Base-by-base conservation (phyloP, 768 basidiomycete genomes). In the Rubroboletus pulcherrimus region DNA sequence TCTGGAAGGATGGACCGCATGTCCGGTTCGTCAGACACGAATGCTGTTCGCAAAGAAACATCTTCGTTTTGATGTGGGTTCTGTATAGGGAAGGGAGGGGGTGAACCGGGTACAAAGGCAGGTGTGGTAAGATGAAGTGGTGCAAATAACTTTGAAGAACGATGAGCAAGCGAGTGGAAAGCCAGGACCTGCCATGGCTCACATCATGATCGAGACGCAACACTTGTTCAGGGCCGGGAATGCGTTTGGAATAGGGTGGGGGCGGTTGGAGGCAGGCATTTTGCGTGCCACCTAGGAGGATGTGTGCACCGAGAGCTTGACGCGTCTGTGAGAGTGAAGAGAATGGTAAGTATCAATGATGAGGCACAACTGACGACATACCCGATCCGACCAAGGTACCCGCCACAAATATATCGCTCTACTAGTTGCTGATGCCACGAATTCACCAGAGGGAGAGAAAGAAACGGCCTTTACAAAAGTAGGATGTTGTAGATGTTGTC, bases 331-430 rank as follows among this genome's bases (percentile, higher is more conserved):
- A 29, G 43, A n/a, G 14, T 35, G 6, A 21, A 21, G 10, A 35
- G 34, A 35, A 1, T 7, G 19, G 21, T 21, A 11, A 21, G 19
- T 21, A 41, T 6, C 5, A 21, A 19, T 21, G 6, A 19, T n/a
- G 7, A 21, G 3, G 19, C 11, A 21, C 40, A 21, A 19, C 10
- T 19, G 12, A 12, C 19, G 11, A 12, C 10, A 12, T 21, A 7
- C 21, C 40, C 11, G 8, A 31, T 12, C 29, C 29, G 4, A 19
- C 42, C 14, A 35, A 35, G 34, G 34, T 6, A 41, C 53, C 1
- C 14, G 40, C 54, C 58, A 59, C 2, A 61, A 7, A 42, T 46
- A 42, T 24, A 62, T n/a, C 21, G n/a, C n/a, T n/a, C n/a, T n/a
- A n/a, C n/a, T n/a, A n/a, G n/a, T 17, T 34, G 29, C 35, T 10